Conservation (phyloP, 177 flowering plant species). For the Vitis hybrid region DNA sequence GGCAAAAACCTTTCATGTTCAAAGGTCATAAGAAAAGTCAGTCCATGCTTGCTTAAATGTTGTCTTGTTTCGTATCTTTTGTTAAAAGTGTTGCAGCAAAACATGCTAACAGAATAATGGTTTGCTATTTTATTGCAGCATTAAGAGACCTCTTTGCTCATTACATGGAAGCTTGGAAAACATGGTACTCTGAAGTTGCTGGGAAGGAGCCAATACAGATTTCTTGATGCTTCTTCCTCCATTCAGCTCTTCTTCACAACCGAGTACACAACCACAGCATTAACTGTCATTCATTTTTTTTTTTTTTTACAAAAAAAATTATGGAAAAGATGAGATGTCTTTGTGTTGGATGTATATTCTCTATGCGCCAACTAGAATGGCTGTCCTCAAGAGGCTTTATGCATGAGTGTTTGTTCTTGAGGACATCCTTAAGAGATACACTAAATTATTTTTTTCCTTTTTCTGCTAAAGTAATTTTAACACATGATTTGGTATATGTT, state of each 20-base stretch:
- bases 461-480: background rate
- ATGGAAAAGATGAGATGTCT: constrained; percentile 11
- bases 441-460: background rate
- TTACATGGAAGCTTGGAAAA: constrained; percentile 84
- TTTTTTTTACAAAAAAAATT: background rate
- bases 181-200: constrained; percentile 79
- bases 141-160: constrained; percentile 77
- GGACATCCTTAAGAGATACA: background rate
- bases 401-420: background rate
- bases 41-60: no score
- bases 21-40: no score
- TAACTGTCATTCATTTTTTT: background rate
- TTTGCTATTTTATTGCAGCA: constrained; percentile 47
- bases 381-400: constrained; percentile 2
- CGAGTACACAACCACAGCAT: constrained; percentile 17
- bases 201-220: constrained; percentile 43
- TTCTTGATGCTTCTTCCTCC: constrained; percentile 17
- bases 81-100: background rate
- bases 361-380: constrained; percentile 22
- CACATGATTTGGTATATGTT: background rate
- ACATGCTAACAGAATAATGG: background rate
- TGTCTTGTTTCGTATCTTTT: background rate
- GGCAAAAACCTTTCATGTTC: no score
- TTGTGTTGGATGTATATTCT: constrained; percentile 27
- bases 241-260: background rate